Evolutionary conservation across 805 yeast species (phyloP).

Genomic region (Candida silvatica): DNA sequence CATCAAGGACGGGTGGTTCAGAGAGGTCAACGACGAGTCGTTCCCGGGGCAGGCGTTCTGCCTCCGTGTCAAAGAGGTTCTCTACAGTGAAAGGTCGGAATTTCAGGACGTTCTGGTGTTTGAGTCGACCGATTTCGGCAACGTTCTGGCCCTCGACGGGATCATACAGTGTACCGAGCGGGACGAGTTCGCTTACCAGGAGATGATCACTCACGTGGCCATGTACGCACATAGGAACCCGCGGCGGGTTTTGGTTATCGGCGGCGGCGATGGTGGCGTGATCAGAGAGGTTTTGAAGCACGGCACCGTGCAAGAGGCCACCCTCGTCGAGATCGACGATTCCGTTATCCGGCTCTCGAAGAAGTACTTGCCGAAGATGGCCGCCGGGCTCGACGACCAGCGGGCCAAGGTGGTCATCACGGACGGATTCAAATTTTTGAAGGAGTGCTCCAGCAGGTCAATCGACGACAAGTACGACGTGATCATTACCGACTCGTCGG

Average conservation of each 20-base stretch:
- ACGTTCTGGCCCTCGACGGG: slow-evolving; percentile 84
- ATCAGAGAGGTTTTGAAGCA: slow-evolving; percentile 76
- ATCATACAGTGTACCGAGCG: slow-evolving; percentile 86
- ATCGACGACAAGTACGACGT: slow-evolving; percentile 57
- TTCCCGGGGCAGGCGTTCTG: slow-evolving; percentile 88
- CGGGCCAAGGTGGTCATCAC: slow-evolving; percentile 59
- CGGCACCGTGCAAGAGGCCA: slow-evolving; percentile 49
- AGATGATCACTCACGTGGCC: slow-evolving; percentile 81
- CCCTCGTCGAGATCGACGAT: slow-evolving; percentile 85
- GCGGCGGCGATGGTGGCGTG: slow-evolving; percentile 97
- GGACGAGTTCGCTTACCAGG: slow-evolving; percentile 93
- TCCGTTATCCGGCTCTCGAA: slow-evolving; percentile 66
- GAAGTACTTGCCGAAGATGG: slow-evolving; percentile 71
- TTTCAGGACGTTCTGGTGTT: slow-evolving; percentile 82
- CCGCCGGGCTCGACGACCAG: slow-evolving; percentile 53
- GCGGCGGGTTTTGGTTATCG: slow-evolving; percentile 72
- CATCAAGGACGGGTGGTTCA: slow-evolving; percentile 70
- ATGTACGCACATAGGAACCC: slow-evolving; percentile 72
- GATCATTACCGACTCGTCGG: slow-evolving; percentile 86
- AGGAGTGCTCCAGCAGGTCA: slow-evolving; percentile 27
- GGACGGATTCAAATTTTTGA: slow-evolving; percentile 79
- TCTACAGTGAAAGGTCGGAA: slow-evolving; percentile 59
- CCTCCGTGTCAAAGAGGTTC: slow-evolving; percentile 50
- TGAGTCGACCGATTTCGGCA: slow-evolving; percentile 69
- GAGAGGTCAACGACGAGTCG: slow-evolving; percentile 57